Conservation (phyloP, 177 flowering plant genomes). For the Vitis hybrid region DNA sequence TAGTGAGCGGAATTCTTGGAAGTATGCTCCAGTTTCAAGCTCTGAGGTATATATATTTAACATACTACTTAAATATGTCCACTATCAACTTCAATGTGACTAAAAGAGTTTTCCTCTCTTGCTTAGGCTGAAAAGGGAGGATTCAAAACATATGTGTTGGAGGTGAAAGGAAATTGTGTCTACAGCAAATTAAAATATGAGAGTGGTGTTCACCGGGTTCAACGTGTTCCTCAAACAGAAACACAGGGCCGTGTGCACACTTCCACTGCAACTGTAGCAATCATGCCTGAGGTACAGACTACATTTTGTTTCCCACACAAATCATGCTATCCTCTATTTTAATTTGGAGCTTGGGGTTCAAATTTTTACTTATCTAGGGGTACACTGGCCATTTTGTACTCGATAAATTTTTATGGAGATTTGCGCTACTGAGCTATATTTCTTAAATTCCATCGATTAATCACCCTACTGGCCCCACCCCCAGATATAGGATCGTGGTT, state of each 20-base stretch:
- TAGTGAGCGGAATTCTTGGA: conserved; percentile 81
- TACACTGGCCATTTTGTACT: too few species aligned
- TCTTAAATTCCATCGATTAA: too few species aligned
- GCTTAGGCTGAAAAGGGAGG: conserved; percentile 88
- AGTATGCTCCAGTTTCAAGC: conserved; percentile 57
- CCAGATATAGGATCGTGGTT: too few species aligned
- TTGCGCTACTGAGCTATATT: too few species aligned
- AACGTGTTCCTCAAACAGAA: conserved; percentile 97
- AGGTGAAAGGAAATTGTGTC: conserved; percentile 82
- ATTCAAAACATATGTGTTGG: conserved; percentile 88
- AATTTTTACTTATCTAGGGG: not conserved
- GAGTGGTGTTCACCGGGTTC: conserved; percentile 98
- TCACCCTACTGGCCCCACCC: too few species aligned
- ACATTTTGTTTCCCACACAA: not conserved
- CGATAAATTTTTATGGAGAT: too few species aligned
- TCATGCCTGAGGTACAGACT: conserved; percentile 90
- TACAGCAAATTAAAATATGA: conserved; percentile 95
- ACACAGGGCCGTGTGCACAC: conserved; percentile 98
- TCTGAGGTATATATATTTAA: conserved; percentile 63
- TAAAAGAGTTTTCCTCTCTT: conserved; percentile 9
- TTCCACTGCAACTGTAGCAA: conserved; percentile 95
- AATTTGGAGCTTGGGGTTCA: too few species aligned
- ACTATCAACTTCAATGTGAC: conserved; percentile 1
- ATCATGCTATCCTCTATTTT: not conserved
- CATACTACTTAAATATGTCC: not conserved